phyloP scores from a whole-genome alignment of 2,329 filamentous ascomycete species.

The Gaeumannomyces sp. region DNA sequence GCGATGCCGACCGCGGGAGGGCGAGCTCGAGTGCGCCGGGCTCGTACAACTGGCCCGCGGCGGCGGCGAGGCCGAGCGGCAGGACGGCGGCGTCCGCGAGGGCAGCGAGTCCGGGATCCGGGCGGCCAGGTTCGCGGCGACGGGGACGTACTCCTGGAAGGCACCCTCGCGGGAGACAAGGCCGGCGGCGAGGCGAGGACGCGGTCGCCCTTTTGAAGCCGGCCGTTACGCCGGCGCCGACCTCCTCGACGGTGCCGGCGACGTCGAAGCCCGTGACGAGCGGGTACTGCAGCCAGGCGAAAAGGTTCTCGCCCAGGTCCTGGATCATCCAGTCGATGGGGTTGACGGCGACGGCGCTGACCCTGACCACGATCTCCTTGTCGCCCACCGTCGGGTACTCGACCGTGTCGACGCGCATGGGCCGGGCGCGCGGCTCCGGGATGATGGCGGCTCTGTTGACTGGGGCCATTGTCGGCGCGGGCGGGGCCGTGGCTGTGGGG shows the following conservation, averaged over 20 bases:
- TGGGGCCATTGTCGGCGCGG: background rate
- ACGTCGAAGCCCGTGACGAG: slow-evolving; percentile 26
- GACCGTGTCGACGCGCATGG: slow-evolving; percentile 3
- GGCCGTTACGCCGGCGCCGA: slow-evolving; percentile 20
- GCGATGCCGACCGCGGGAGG: slow-evolving; percentile 9
- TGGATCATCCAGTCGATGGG: slow-evolving; percentile 26
- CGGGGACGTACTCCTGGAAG: slow-evolving; percentile 22
- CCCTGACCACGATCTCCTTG: slow-evolving; percentile 23
- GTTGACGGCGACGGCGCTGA: slow-evolving; percentile 28
- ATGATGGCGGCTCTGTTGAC: slow-evolving; percentile 7
- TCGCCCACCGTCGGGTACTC: slow-evolving; percentile 5
- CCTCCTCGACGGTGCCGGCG: slow-evolving; percentile 27
- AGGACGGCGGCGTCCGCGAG: slow-evolving; percentile 22
- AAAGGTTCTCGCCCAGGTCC: slow-evolving; percentile 19
- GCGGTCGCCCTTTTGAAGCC: slow-evolving; percentile 28
- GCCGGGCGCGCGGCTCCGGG: background rate
- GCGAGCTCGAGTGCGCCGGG: slow-evolving; percentile 15
- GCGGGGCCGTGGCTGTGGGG: background rate
- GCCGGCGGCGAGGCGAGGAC: slow-evolving; percentile 21
- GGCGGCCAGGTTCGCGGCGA: slow-evolving; percentile 16
- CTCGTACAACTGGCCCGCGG: slow-evolving; percentile 20
- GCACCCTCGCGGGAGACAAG: slow-evolving; percentile 18
- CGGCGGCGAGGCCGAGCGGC: slow-evolving; percentile 23
- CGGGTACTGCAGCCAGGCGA: slow-evolving; percentile 26
- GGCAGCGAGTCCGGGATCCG: slow-evolving; percentile 19